Conservation (phyloP, 2,329 filamentous ascomycete species). For the Periconia digitata region DNA sequence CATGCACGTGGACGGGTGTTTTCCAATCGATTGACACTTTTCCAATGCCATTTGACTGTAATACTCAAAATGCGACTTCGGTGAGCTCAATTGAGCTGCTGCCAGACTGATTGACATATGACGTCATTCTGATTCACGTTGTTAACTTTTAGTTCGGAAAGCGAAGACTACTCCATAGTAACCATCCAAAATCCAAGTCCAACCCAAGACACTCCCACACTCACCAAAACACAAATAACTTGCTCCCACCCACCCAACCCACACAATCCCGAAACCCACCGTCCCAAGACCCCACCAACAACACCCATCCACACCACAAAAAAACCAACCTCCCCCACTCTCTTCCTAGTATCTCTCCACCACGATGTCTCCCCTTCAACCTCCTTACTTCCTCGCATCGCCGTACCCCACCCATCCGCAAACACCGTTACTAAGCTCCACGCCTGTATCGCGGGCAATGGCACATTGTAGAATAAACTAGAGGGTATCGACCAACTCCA, state of each 20-base stretch:
- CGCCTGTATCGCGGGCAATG: conserved; percentile 38
- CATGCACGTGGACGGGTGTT: no score
- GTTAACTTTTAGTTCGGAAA: no score
- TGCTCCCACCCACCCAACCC: background rate
- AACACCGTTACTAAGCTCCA: conserved; percentile 40
- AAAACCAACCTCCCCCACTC: conserved; percentile 30
- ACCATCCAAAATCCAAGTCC: conserved; percentile 7
- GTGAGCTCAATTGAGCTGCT: no score
- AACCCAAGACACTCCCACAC: conserved; percentile 1
- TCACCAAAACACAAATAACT: background rate
- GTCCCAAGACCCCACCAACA: conserved; percentile 22
- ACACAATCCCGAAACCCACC: background rate
- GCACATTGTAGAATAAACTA: conserved; percentile 39
- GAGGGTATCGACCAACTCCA: conserved; percentile 14
- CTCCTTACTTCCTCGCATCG: conserved; percentile 33
- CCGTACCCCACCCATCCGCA: conserved; percentile 40
- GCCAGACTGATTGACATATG: no score
- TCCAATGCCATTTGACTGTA: no score
- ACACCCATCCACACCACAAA: conserved; percentile 36
- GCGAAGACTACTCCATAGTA: background rate
- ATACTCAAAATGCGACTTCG: no score
- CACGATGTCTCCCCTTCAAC: conserved; percentile 17
- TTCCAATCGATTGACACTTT: no score
- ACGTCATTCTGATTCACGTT: no score
- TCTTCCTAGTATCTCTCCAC: conserved; percentile 22